phyloP scores from a whole-genome alignment of 2,329 filamentous ascomycete genomes.

The Nemania serpens region DNA sequence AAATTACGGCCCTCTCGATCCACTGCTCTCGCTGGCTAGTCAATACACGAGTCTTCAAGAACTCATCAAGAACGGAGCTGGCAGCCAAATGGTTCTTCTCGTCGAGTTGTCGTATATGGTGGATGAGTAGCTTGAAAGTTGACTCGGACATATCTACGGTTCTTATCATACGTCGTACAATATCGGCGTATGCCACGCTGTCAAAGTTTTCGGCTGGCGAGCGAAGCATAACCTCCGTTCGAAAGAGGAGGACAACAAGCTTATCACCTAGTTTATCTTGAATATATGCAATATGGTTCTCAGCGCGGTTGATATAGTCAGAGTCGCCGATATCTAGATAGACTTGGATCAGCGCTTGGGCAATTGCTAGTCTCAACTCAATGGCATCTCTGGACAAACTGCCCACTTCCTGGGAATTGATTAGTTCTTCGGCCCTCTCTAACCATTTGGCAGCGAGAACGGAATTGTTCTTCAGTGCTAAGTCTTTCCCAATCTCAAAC shows the following conservation, averaged over 20 bases:
- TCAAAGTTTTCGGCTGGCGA: slow-evolving; percentile 54
- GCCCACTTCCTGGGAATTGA: slow-evolving; percentile 61
- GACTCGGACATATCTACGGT: slow-evolving; percentile 63
- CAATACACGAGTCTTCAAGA: slow-evolving; percentile 64
- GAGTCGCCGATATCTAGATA: slow-evolving; percentile 53
- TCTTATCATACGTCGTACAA: slow-evolving; percentile 66
- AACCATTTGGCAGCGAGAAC: slow-evolving; percentile 72
- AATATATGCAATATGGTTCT: slow-evolving; percentile 62
- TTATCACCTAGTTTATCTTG: slow-evolving; percentile 67
- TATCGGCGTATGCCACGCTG: slow-evolving; percentile 51
- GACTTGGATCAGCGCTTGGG: slow-evolving; percentile 65
- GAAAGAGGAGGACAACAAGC: slow-evolving; percentile 68
- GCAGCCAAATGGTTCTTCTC: slow-evolving; percentile 55
- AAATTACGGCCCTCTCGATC: slow-evolving; percentile 72
- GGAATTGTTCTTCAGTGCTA: slow-evolving; percentile 58
- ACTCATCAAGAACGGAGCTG: slow-evolving; percentile 61
- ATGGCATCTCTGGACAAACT: slow-evolving; percentile 61
- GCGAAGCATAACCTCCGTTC: slow-evolving; percentile 66
- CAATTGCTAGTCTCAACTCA: slow-evolving; percentile 68
- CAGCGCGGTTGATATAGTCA: slow-evolving; percentile 56
- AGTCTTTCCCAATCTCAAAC: slow-evolving; percentile 71
- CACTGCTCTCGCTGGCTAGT: slow-evolving; percentile 56
- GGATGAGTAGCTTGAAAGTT: slow-evolving; percentile 68
- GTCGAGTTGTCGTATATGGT: slow-evolving; percentile 70
- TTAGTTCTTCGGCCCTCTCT: slow-evolving; percentile 64